Conservation (phyloP, 2,329 filamentous ascomycete species). For the Cladosporium cucumerinum region DNA sequence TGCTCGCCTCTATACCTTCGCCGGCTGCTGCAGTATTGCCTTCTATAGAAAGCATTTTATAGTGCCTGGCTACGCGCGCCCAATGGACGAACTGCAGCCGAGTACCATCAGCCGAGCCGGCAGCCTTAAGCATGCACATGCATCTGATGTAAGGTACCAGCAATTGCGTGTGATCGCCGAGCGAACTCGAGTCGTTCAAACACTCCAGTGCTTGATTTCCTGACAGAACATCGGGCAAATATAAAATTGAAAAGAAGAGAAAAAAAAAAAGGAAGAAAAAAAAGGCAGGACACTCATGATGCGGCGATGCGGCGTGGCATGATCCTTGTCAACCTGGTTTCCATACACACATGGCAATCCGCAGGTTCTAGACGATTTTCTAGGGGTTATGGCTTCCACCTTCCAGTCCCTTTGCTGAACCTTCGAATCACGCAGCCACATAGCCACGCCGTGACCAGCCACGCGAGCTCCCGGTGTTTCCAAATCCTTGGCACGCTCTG, state of each 20-base stretch:
- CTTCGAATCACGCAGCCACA: neutral
- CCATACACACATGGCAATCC: neutral
- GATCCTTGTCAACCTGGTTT: neutral
- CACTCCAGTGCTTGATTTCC: neutral
- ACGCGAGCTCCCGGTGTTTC: constrained; percentile 5
- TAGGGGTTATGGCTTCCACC: neutral
- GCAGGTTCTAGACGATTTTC: neutral
- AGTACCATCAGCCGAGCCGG: neutral
- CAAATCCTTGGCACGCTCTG: neutral
- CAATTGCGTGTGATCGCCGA: neutral
- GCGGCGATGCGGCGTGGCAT: neutral
- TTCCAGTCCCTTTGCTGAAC: neutral
- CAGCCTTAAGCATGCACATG: neutral
- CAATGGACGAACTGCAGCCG: neutral
- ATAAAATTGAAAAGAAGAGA: too few relatives aligned
- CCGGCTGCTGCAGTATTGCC: neutral
- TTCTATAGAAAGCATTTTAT: neutral
- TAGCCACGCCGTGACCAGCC: constrained; percentile 7
- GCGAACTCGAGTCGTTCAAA: neutral
- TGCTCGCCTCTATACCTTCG: constrained; percentile 2
- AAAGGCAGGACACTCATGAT: neutral
- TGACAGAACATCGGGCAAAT: neutral
- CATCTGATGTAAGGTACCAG: neutral
- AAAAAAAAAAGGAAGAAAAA: too few relatives aligned
- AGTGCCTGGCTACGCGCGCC: neutral